A percentile compares a stretch with the other conserved stretches of the same genome.
Evolutionary conservation across 2,329 filamentous ascomycete species (phyloP).

Genomic region (Fusarium beomiforme): DNA sequence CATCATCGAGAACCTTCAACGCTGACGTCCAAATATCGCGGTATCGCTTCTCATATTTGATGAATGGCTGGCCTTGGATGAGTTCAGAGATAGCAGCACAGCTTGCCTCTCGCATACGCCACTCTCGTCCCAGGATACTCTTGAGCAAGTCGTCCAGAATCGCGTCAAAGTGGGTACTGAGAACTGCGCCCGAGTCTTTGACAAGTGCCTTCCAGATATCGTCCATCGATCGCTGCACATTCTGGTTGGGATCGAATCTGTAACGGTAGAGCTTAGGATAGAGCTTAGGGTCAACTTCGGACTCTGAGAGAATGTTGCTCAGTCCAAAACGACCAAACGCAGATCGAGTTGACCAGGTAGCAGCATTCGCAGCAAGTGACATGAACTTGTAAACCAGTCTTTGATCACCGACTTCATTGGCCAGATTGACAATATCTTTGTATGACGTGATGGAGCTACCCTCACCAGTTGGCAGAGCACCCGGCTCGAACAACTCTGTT

Average conservation of each 20-base stretch:
- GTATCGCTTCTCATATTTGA: constrained; percentile 85
- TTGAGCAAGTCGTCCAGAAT: constrained; percentile 90
- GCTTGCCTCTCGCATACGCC: constrained; percentile 91
- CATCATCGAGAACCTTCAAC: constrained; percentile 94
- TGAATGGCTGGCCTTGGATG: constrained; percentile 80
- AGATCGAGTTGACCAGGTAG: constrained; percentile 96
- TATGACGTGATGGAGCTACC: constrained; percentile 93
- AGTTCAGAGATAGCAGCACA: constrained; percentile 91
- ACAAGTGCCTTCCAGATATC: constrained; percentile 98
- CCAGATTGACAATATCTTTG: constrained; percentile 94
- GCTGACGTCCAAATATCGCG: constrained; percentile 85
- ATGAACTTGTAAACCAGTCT: constrained; percentile 98
- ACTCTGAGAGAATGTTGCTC: constrained; percentile 90
- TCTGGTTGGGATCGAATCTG: constrained; percentile 92
- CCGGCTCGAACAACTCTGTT: constrained; percentile 92
- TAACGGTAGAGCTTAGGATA: constrained; percentile 96
- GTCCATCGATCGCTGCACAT: constrained; percentile 95
- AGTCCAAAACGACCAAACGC: constrained; percentile 95
- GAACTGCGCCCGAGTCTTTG: constrained; percentile 80
- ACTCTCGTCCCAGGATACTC: constrained; percentile 89
- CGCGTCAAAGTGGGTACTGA: constrained; percentile 84
- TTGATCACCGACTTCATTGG: constrained; percentile 96
- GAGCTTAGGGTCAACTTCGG: constrained; percentile 87
- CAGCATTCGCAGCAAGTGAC: constrained; percentile 94
- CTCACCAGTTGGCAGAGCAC: constrained; percentile 88